These are phyloP conservation scores for Barnettozyma botsteinii DNA, from an alignment of 805 yeast genomes.

Conservation along the genomic window DNA sequence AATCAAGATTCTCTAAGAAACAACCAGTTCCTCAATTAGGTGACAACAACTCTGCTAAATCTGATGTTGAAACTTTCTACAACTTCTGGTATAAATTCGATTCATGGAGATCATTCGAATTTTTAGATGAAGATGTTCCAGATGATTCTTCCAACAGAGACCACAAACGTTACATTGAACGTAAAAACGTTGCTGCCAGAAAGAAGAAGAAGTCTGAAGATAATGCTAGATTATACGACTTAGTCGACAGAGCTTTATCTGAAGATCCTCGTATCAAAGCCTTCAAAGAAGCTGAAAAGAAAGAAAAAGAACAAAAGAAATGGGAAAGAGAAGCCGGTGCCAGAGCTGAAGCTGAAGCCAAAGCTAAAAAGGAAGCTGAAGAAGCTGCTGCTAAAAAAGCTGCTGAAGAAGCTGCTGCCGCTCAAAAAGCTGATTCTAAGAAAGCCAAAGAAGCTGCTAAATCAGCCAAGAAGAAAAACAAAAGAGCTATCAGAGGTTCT, in stretches of 20 bases:
- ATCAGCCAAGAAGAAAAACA: constrained; percentile 90
- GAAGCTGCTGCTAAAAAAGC: constrained; percentile 78
- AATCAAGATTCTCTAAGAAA: constrained; percentile 87
- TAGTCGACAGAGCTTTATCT: constrained; percentile 80
- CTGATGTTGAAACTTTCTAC: constrained; percentile 83
- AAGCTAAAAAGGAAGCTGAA: constrained; percentile 81
- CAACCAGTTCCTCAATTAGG: constrained; percentile 88
- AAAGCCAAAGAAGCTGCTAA: constrained; percentile 94
- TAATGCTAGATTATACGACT: constrained; percentile 78
- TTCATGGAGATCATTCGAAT: constrained; percentile 98
- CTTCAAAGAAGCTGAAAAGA: constrained; percentile 91
- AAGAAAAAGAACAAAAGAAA: constrained; percentile 88
- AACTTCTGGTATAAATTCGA: constrained; percentile 90
- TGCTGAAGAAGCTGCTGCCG: constrained; percentile 62
- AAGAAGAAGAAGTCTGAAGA: constrained; percentile 97
- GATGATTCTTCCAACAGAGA: constrained; percentile 99
- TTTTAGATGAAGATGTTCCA: constrained; percentile 97
- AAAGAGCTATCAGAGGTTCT: constrained; percentile 76
- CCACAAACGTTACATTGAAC: constrained; percentile 97
- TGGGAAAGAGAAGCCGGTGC: constrained; percentile 99
- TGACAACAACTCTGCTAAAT: constrained; percentile 56
- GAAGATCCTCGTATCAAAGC: constrained; percentile 94
- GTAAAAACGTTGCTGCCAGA: constrained; percentile 94
- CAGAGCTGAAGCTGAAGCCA: constrained; percentile 93
- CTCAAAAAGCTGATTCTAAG: constrained; percentile 71